Base-by-base conservation (phyloP, 1,284 basidiomycete genomes). In the Entoloma clypeatum region DNA sequence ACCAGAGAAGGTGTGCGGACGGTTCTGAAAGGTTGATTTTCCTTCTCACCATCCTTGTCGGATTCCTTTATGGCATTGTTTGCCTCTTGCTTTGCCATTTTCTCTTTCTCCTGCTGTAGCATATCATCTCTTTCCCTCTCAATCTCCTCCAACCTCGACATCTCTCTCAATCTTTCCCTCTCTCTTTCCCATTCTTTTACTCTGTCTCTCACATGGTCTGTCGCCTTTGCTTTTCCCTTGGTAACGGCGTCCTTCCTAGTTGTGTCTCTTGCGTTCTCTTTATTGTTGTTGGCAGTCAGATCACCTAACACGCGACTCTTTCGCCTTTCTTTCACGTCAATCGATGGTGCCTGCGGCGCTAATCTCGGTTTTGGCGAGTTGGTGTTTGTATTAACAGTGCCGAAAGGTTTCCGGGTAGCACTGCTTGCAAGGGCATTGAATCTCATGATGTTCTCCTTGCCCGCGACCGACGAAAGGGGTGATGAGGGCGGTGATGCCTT, bases 141-240 rank as follows among this genome's bases (percentile, higher is more conserved):
- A 25, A 73, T 51, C 53, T 75, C 75, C 54, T 75, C 70, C 49
- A 75, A 49, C 39, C 67, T 62, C 42, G 66, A 65, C 64, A 75
- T 75, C 63, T 79, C 76, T 46, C 75, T 61, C 48, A 79, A 56
- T 36, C 76, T 59, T 58, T 75, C 67, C 39, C 69, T 67, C 56
- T 79, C 77, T 26, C 73, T 59, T 51, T 80, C 76, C 77, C 78
- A 79, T 45, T 79, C 76, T 41, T 57, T 63, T 34, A 79, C 72
- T 8, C 77, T 61, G 44, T 75, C 69, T 37, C 64, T 64, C 9
- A 74, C 77, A 43, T 60, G 69, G 49, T 65, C 59, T 44, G 63
- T 63, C 53, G 36, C 49, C 50, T 55, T 68, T 40, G 45, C 56
- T 40, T 60, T 53, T 36, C 33, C 56, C 43, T 60, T 56, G 24